Base-by-base conservation (phyloP, 2,329 filamentous ascomycete genomes). In the Talaromyces marneffei region DNA sequence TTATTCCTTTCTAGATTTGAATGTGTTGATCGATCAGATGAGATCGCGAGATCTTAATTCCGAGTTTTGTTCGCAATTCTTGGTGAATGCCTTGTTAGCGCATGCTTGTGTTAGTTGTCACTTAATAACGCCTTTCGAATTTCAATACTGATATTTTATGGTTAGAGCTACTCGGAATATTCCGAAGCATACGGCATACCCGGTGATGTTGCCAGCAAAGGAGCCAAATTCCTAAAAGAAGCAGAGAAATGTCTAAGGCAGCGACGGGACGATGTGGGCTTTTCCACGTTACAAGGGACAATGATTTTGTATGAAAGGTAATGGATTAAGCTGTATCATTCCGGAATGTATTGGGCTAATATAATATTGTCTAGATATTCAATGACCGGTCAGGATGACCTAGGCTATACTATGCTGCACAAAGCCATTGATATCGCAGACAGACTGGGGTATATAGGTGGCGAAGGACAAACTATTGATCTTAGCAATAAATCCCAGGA, bases 81-180 rank as follows among this genome's bases (percentile, higher is more conserved):
- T 97, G n/a, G 91, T 97, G 63, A 96, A 96, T 75, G 89, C 91
- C 3, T 91, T 96, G 82, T 80, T 96, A 53, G 88, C 92, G 27
- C 74, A 73, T 68, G 74, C 74, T 60, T 77, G 74, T 66, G 74
- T 77, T 65, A 57, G 74, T 70, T 16, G 10, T 35, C 23, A 16
- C n/a, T 29, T 23, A 0, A 2, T 29, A 4, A 5, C 7, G 9
- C 9, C 4, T 20, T 50, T 50, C 27, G n/a, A 12, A 2, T 50
- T 10, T 8, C 5, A 18, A 18, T 20, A 8, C 25, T 27, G 6
- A 31, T 18, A 2, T 14, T 42, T 20, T 8, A 59, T 14, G 5
- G 12, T 27, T 57, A 76, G 74, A 70, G 74, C 61, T 76, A 71
- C 48, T 76, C 73, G 0, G 73, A 76, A 27, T 75, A 74, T 58